Evolutionary conservation across 345 rosid species (phyloP).

Genomic region (Clausena lansium): DNA sequence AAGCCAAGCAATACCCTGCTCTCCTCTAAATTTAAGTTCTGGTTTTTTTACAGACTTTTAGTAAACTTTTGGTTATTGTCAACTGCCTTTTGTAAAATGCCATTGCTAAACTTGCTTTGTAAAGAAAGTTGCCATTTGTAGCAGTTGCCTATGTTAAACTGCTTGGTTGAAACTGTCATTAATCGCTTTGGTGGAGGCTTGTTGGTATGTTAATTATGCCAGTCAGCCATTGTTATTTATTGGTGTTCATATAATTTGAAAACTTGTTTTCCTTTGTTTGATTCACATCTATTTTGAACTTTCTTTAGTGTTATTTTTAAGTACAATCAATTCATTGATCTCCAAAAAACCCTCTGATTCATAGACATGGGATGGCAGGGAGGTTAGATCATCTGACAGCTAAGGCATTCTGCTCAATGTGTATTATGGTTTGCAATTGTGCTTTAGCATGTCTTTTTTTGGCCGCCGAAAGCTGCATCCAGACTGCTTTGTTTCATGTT

Average conservation of each 20-base stretch:
- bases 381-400: background rate
- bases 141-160: slow-evolving; percentile 20
- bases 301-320: background rate
- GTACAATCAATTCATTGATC: background rate
- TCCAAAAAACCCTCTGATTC: background rate
- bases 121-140: slow-evolving; percentile 23
- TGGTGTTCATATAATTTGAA: slow-evolving; percentile 13
- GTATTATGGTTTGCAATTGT: no score
- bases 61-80: slow-evolving; percentile 13
- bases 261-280: background rate
- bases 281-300: background rate
- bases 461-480: no score
- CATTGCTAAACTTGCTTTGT: slow-evolving; percentile 21
- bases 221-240: slow-evolving; percentile 14
- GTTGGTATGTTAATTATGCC: slow-evolving; percentile 15
- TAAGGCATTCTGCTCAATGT: no score
- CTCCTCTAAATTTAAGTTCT: slow-evolving; percentile 31
- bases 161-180: slow-evolving; percentile 17
- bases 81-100: slow-evolving; percentile 24
- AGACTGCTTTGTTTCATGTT: no score
- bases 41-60: background rate
- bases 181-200: background rate
- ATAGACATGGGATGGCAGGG: background rate
- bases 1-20: slow-evolving; percentile 89
- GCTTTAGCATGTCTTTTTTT: no score